Evolutionary conservation across 129 eudicot species (phyloP).

Genomic region (Tanacetum coccineum): DNA sequence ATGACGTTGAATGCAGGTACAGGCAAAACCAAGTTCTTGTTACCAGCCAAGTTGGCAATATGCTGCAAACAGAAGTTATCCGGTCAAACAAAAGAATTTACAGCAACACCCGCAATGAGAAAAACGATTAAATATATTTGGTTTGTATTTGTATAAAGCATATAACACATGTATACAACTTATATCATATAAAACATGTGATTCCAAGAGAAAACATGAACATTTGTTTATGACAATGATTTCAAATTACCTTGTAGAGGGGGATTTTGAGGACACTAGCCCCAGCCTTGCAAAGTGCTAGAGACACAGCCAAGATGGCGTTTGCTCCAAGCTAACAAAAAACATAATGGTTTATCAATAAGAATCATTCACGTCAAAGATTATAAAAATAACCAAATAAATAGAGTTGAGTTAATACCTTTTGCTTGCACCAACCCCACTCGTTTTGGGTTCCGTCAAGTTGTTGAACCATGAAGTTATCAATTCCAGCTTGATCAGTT

Average conservation of each 20-base stretch:
- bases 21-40: conserved; percentile 85
- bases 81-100: conserved; percentile 4
- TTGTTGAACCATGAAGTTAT: conserved; percentile 88
- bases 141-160: not conserved
- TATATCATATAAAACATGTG: too few species aligned
- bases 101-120: too few species aligned
- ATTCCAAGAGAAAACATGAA: too few species aligned
- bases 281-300: conserved; percentile 93
- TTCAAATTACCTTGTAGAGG: conserved; percentile 62
- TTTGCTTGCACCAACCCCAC: conserved; percentile 99
- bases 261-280: conserved; percentile 75
- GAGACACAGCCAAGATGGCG: conserved; percentile 88
- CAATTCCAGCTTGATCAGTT: conserved; percentile 71
- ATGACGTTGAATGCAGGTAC: conserved; percentile 96
- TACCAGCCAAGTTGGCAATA: conserved; percentile 89
- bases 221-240: too few species aligned
- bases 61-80: conserved; percentile 44
- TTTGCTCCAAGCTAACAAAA: conserved; percentile 76
- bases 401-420: conserved; percentile 29
- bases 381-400: not conserved
- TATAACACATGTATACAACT: not conserved
- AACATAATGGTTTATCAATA: conserved; percentile 8
- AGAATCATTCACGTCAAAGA: conserved; percentile 14
- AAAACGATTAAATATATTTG: not conserved
- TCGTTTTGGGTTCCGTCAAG: conserved; percentile 93